Conservation (phyloP, 2,329 filamentous ascomycete species). For the Dactylonectria macrodidyma region DNA sequence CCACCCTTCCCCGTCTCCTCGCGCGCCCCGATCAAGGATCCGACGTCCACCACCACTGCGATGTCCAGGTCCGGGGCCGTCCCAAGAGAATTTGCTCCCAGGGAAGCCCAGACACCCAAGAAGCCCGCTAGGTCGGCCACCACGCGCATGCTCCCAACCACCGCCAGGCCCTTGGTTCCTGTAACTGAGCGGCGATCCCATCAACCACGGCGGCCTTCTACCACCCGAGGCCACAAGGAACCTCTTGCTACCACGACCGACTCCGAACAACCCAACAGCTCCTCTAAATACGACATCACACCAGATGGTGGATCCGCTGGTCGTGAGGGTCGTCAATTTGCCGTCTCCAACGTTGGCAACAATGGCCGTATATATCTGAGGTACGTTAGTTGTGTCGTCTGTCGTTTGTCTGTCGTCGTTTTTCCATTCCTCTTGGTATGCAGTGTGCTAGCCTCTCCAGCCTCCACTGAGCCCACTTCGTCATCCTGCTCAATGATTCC, state of each 20-base stretch:
- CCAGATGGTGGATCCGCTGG: slow-evolving; percentile 73
- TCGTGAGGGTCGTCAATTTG: slow-evolving; percentile 80
- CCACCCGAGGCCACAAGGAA: slow-evolving; percentile 62
- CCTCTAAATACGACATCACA: slow-evolving; percentile 65
- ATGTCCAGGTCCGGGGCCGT: slow-evolving; percentile 39
- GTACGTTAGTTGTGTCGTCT: slow-evolving; percentile 62
- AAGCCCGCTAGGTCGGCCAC: slow-evolving; percentile 41
- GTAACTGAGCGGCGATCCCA: slow-evolving; percentile 63
- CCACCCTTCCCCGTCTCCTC: slow-evolving; percentile 40
- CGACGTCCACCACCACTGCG: slow-evolving; percentile 35
- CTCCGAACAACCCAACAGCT: slow-evolving; percentile 52
- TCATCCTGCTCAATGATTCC: slow-evolving; percentile 26
- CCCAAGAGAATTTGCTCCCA: slow-evolving; percentile 28
- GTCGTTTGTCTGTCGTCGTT: neutral
- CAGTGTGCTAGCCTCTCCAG: slow-evolving; percentile 32
- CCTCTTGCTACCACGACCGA: slow-evolving; percentile 55
- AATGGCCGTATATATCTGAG: slow-evolving; percentile 87
- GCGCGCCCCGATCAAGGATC: slow-evolving; percentile 45
- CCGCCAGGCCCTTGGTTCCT: slow-evolving; percentile 59
- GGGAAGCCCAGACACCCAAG: slow-evolving; percentile 33
- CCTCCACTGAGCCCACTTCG: slow-evolving; percentile 32
- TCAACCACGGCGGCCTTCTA: slow-evolving; percentile 56
- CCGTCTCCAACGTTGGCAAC: slow-evolving; percentile 86
- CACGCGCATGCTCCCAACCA: slow-evolving; percentile 42
- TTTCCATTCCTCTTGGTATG: slow-evolving; percentile 26